phyloP scores from a whole-genome alignment of 1,284 basidiomycete species.

The Ceratorhiza oryzae-sativae region DNA sequence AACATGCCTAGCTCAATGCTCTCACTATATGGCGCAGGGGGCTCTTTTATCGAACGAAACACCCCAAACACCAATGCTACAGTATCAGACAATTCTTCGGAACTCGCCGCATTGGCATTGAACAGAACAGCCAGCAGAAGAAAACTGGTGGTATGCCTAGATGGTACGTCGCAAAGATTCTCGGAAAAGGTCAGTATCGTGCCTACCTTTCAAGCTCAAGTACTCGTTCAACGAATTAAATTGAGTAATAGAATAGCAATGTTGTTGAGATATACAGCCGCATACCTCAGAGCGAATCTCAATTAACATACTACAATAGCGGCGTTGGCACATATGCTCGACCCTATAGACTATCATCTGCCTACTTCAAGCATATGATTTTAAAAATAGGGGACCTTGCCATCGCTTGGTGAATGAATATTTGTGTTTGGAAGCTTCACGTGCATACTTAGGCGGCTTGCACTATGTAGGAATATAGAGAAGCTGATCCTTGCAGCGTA shows the following conservation, averaged over 20 bases:
- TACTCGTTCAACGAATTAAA: too few relatives aligned
- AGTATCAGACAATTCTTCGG: too few relatives aligned
- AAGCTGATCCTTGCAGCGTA: constrained; percentile 37
- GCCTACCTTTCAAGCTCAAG: neutral
- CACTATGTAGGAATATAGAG: constrained; percentile 35
- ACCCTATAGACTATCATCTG: constrained; percentile 16
- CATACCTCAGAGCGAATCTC: neutral
- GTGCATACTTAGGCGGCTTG: too few relatives aligned
- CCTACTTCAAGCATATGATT: neutral
- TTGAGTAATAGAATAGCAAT: constrained; percentile 10
- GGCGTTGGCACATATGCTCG: constrained; percentile 40
- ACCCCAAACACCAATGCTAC: too few relatives aligned
- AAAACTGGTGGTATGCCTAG: constrained; percentile 14
- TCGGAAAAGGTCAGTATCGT: constrained; percentile 6
- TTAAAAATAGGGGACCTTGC: constrained; percentile 31
- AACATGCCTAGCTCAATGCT: too few relatives aligned
- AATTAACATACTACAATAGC: constrained; percentile 41
- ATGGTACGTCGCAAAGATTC: constrained; percentile 17
- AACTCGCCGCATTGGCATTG: neutral
- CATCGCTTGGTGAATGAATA: constrained; percentile 39
- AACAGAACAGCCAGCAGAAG: neutral
- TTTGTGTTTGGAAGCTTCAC: neutral
- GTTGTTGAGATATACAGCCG: constrained; percentile 16
- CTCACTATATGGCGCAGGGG: too few relatives aligned
- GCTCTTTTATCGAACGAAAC: too few relatives aligned